Percentiles rank a stretch among this genome's conserved stretches.
phyloP scores from a whole-genome alignment of 192 early-diverging fungal species.

The Linnemannia exigua region DNA sequence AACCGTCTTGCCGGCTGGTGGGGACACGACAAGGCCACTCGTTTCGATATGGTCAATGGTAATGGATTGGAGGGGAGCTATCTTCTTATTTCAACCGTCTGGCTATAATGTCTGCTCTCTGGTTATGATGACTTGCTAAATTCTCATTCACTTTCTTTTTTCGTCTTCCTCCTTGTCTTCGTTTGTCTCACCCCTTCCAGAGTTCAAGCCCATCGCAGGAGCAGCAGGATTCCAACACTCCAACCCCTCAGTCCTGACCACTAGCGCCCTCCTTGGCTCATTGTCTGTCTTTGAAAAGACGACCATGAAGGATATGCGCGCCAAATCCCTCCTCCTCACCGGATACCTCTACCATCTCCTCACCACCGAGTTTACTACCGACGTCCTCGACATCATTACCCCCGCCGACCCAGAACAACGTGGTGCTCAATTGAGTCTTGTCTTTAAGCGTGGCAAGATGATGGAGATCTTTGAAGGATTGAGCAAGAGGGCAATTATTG shows the following conservation, averaged over 20 bases:
- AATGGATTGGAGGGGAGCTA: too few relatives aligned
- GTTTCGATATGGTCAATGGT: slow-evolving; percentile 91
- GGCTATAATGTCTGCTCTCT: too few relatives aligned
- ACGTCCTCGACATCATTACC: slow-evolving; percentile 77
- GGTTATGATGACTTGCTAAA: too few relatives aligned
- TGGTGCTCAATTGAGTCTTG: slow-evolving; percentile 90
- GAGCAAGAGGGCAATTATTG: slow-evolving; percentile 74
- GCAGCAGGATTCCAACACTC: slow-evolving; percentile 90
- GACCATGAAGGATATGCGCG: slow-evolving; percentile 74
- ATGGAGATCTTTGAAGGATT: slow-evolving; percentile 75
- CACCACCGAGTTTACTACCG: slow-evolving; percentile 42
- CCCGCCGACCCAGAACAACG: slow-evolving; percentile 80
- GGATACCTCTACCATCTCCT: slow-evolving; percentile 88
- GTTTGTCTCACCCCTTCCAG: slow-evolving; percentile 1
- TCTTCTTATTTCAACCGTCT: too few relatives aligned
- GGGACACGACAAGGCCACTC: slow-evolving; percentile 85
- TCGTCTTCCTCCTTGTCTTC: too few relatives aligned
- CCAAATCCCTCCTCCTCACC: slow-evolving; percentile 85
- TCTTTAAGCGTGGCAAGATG: slow-evolving; percentile 68
- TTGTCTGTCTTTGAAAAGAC: slow-evolving; percentile 86
- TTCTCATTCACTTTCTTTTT: background rate
- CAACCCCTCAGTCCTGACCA: slow-evolving; percentile 88
- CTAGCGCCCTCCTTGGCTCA: slow-evolving; percentile 80
- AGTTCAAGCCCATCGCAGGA: slow-evolving; percentile 83
- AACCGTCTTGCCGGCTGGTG: slow-evolving; percentile 92